These are phyloP conservation scores for Glycine soja DNA, from an alignment of 306 rosid species.

Conservation along the genomic window DNA sequence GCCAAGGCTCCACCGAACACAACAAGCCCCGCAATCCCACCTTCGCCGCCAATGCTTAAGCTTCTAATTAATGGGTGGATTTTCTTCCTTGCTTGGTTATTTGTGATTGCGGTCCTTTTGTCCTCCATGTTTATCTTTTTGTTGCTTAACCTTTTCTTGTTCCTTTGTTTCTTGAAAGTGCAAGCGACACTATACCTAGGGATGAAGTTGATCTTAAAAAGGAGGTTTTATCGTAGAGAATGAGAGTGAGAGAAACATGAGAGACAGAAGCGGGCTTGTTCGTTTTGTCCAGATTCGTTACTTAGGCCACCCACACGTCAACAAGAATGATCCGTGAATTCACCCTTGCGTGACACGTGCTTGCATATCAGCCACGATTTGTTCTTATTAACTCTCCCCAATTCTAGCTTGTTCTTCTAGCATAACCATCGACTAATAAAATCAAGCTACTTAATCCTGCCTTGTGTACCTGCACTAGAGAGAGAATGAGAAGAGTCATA, in stretches of 20 bases:
- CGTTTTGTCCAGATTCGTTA: conserved; percentile 29
- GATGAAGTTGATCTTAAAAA: conserved; percentile 28
- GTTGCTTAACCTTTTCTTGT: not conserved
- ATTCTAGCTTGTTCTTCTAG: conserved; percentile 27
- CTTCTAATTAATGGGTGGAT: conserved; percentile 4
- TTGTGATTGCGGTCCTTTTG: not conserved
- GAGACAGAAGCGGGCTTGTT: conserved; percentile 41
- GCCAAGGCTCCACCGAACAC: conserved; percentile 66
- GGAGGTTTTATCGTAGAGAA: not conserved
- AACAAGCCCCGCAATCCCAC: conserved; percentile 55
- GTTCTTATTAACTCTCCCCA: conserved; percentile 37
- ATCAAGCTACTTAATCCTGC: conserved; percentile 3
- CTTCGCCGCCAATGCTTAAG: conserved; percentile 40
- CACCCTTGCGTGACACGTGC: conserved; percentile 42
- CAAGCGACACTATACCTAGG: conserved; percentile 9
- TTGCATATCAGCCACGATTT: not conserved
- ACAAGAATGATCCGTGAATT: conserved; percentile 4
- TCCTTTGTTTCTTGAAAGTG: not conserved
- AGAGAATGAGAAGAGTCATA: conserved; percentile 14
- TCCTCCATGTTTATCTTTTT: conserved; percentile 35
- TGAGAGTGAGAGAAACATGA: not conserved
- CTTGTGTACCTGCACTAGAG: not conserved
- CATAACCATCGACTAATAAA: not conserved
- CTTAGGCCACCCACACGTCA: conserved; percentile 15
- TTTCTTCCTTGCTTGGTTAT: conserved; percentile 45